phyloP scores from a whole-genome alignment of 2,329 filamentous ascomycete species.

The Cryphonectria carpinicola region DNA sequence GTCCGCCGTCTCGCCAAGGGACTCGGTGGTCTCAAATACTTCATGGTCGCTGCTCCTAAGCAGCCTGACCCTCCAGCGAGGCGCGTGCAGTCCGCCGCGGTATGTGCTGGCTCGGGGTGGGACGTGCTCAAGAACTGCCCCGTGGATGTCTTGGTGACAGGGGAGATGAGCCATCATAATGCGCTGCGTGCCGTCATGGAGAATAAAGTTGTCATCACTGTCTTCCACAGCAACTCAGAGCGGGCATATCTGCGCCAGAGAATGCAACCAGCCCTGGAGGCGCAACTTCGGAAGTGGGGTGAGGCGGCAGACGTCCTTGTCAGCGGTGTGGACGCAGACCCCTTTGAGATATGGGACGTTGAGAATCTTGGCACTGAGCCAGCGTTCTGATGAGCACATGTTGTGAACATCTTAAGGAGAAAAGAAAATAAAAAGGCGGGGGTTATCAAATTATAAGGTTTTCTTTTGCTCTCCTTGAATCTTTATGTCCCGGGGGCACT shows the following conservation, averaged over 20 bases:
- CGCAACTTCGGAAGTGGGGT: conserved; percentile 56
- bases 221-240: conserved; percentile 95
- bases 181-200: conserved; percentile 84
- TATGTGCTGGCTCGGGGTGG: conserved; percentile 88
- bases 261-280: conserved; percentile 68
- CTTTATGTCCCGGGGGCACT: conserved; percentile 12
- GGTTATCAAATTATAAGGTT: conserved; percentile 20
- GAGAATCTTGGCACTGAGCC: conserved; percentile 31
- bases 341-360: conserved; percentile 75
- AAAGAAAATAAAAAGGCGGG: background rate
- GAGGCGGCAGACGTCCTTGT: conserved; percentile 66
- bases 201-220: conserved; percentile 78
- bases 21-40: conserved; percentile 62
- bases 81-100: conserved; percentile 71
- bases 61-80: conserved; percentile 36
- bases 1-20: conserved; percentile 63
- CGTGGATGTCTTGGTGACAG: conserved; percentile 85
- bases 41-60: conserved; percentile 39
- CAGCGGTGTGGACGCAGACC: conserved; percentile 82
- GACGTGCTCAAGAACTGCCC: conserved; percentile 70
- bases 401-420: background rate
- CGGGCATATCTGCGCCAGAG: conserved; percentile 76
- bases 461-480: background rate
- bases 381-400: conserved; percentile 13
- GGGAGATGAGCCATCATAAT: conserved; percentile 92